Conservation (phyloP, 495 filamentous ascomycete genomes). For the Talaromyces borbonicus region DNA sequence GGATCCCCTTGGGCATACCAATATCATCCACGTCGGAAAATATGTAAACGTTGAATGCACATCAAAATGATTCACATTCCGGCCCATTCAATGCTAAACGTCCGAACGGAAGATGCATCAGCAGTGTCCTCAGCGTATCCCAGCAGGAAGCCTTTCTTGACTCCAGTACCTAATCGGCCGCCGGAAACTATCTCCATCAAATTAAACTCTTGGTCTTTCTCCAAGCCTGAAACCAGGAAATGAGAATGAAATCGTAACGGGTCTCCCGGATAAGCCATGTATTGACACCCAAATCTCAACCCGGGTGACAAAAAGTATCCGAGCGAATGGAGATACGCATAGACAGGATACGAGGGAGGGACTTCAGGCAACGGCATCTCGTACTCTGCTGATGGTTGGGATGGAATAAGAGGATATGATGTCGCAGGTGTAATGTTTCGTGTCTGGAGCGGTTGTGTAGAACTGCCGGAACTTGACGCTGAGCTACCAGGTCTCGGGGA, state of each 20-base stretch:
- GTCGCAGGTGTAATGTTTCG: constrained; percentile 50
- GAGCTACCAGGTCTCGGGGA: constrained; percentile 10
- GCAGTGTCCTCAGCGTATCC: constrained; percentile 47
- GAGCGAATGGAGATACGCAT: constrained; percentile 61
- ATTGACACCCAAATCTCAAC: constrained; percentile 88
- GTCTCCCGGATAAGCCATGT: constrained; percentile 90
- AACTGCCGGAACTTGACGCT: constrained; percentile 15
- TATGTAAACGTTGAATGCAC: background rate
- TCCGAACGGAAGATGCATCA: constrained; percentile 34
- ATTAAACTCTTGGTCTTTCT: constrained; percentile 78
- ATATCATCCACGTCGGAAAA: no score
- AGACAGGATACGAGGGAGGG: constrained; percentile 39
- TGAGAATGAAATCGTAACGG: constrained; percentile 91
- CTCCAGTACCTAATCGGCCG: constrained; percentile 80
- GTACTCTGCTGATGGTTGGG: constrained; percentile 20
- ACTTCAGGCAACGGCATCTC: constrained; percentile 32
- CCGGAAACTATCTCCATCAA: constrained; percentile 76
- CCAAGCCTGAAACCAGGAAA: constrained; percentile 67
- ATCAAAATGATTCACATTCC: constrained; percentile 48
- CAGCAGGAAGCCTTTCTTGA: constrained; percentile 90
- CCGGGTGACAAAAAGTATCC: constrained; percentile 87
- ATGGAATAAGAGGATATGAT: constrained; percentile 42
- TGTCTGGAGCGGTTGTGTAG: constrained; percentile 13
- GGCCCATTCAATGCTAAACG: constrained; percentile 77
- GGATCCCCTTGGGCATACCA: no score